These are phyloP conservation scores for Chalciporus piperatoides DNA, from an alignment of 1,284 basidiomycete genomes.

Conservation along the genomic window DNA sequence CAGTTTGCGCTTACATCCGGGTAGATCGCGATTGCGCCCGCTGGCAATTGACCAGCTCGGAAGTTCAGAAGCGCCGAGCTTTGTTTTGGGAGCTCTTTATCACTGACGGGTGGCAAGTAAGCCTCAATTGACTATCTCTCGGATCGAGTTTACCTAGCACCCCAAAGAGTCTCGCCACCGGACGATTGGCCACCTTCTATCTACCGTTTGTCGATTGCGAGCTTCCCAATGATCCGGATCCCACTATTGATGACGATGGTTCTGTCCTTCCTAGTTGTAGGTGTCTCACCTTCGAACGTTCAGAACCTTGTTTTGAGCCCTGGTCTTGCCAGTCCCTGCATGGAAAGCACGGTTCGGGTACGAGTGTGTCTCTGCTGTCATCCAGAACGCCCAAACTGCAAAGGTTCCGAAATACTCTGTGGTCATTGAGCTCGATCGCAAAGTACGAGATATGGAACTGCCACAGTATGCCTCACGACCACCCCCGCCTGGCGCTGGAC, in stretches of 20 bases:
- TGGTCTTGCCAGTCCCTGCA: constrained; percentile 47
- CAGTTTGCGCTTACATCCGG: constrained; percentile 7
- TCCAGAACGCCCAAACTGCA: constrained; percentile 60
- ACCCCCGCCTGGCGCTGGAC: constrained; percentile 39
- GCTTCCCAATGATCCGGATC: constrained; percentile 52
- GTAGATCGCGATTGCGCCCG: constrained; percentile 66
- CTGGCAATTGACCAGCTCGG: constrained; percentile 54
- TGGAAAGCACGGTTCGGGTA: constrained; percentile 73
- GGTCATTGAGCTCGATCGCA: constrained; percentile 60
- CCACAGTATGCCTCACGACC: constrained; percentile 49
- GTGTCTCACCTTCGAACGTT: constrained; percentile 23
- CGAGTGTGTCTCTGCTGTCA: constrained; percentile 62
- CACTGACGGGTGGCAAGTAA: constrained; percentile 65
- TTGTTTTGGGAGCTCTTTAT: constrained; percentile 72
- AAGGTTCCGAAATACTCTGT: constrained; percentile 62
- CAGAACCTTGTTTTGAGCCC: not conserved
- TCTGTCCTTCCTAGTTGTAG: constrained; percentile 51
- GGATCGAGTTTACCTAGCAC: not conserved
- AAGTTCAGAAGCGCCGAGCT: constrained; percentile 65
- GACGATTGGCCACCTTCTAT: constrained; percentile 60
- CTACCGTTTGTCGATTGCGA: constrained; percentile 66
- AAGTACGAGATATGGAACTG: constrained; percentile 58
- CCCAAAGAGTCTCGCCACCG: constrained; percentile 53
- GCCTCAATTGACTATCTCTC: constrained; percentile 10
- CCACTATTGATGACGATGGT: constrained; percentile 52